Base-by-base conservation (phyloP, 179 eudicot genomes). In the Heliamphora pulchella region DNA sequence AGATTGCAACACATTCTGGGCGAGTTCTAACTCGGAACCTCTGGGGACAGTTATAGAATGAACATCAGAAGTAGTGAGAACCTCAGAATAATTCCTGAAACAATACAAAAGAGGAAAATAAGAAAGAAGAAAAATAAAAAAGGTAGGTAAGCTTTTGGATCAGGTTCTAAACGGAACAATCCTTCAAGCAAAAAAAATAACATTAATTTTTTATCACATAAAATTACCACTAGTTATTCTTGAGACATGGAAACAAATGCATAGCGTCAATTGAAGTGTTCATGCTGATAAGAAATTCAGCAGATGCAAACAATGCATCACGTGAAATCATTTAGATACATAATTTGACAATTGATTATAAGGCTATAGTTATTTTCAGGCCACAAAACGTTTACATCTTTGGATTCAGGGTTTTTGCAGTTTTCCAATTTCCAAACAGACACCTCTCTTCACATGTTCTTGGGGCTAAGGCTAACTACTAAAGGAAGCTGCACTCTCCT, bases 1-100 rank as follows among this genome's bases (percentile, higher is more conserved):
- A 81, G 97, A 88, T 82, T 92, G 90, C 88, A 96, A 82, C 64
- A 96, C 91, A 79, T 87, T 81, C 77, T 83, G 88, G 1, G 99
- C 91, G 50, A 96, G 89, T 85, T 88, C 94, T 13, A 86, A 81
- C 71, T 82, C 86, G 3, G 83, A 78, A 71, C 63, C 67, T 84
- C 81, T 78, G 31, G 48, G 65, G 76, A 79, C 76, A 69, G 79
- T 58, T 61, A 87, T 81, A 69, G 81, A 44, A 39, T 74, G 68
- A 78, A 87, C 72, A 84, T 83, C 82, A 75, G 91, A 81, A 69
- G 89, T 82, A 83, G 81, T 75, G 66, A 91, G 87, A 81, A 84
- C 93, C 62, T 88, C 90, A 53, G 84, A 88, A 82, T 88, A 88
- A 83, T 83, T 88, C 92, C 98, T 93, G 89, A 80, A 50, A 68